Percentiles rank a stretch among this genome's conserved stretches.
These are phyloP conservation scores for Colletotrichum lini DNA, from an alignment of 2,329 filamentous ascomycete species.

Conservation along the genomic window DNA sequence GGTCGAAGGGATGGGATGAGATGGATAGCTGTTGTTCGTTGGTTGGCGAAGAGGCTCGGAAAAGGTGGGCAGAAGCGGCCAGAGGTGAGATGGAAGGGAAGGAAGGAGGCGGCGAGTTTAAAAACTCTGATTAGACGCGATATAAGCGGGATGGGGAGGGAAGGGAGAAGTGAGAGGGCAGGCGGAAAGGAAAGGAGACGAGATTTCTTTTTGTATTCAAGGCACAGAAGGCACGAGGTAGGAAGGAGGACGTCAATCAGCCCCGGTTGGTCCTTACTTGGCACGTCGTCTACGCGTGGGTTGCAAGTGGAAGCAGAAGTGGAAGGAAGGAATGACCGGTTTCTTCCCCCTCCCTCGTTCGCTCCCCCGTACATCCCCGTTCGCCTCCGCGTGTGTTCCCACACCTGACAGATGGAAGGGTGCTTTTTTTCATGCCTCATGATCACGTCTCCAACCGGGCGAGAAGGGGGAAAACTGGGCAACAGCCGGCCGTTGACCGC, in stretches of 20 bases:
- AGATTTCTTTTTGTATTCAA: conserved; percentile 16
- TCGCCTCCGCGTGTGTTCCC: conserved; percentile 36
- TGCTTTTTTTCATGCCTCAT: conserved; percentile 38
- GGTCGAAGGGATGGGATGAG: not conserved
- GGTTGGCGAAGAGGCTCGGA: not conserved
- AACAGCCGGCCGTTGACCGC: not conserved
- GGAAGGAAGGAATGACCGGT: conserved; percentile 11
- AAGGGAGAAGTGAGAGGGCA: conserved; percentile 2
- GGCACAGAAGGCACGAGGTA: not conserved
- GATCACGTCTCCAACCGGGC: conserved; percentile 32
- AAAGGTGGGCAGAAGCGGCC: not conserved
- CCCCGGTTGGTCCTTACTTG: not conserved
- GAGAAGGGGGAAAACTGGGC: not conserved
- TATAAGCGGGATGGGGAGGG: conserved; percentile 4
- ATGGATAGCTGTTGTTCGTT: not conserved
- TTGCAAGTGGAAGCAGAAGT: not conserved
- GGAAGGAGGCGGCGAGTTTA: conserved; percentile 11
- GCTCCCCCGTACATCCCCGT: conserved; percentile 37
- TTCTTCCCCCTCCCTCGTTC: conserved; percentile 18
- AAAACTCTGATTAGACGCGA: conserved; percentile 33
- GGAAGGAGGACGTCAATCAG: not conserved
- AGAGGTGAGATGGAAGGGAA: not conserved
- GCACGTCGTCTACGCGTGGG: not conserved
- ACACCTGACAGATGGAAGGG: conserved; percentile 30
- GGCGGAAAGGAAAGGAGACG: conserved; percentile 9